A percentile compares a stretch with the other conserved stretches of the same genome.
Conservation (phyloP, 2,329 filamentous ascomycete genomes). For the Botrytis fabae region DNA sequence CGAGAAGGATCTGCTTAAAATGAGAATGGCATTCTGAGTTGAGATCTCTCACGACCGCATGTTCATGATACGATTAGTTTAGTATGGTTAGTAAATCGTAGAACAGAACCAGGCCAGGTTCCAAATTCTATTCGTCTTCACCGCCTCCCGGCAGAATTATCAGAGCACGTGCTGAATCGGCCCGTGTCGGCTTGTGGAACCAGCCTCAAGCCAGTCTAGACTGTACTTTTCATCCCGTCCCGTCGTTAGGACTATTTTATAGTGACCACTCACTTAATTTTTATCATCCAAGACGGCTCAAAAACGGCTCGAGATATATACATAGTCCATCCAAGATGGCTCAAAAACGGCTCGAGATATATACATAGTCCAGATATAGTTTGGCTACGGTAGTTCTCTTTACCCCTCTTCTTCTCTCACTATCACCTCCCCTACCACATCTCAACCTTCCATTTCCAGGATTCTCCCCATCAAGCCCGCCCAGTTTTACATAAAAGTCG, state of each 20-base stretch:
- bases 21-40: no score
- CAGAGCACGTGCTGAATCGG: not conserved
- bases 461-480: not conserved
- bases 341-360: not conserved
- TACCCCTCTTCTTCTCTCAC: not conserved
- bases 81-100: no score
- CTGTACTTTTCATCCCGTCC: not conserved
- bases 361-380: not conserved
- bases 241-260: not conserved
- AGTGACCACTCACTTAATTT: not conserved
- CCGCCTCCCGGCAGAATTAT: not conserved
- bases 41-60: no score
- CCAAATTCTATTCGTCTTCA: not conserved
- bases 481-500: not conserved
- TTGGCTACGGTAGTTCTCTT: not conserved
- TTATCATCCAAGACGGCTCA: not conserved
- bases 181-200: not conserved
- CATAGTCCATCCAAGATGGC: constrained; percentile 1
- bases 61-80: no score
- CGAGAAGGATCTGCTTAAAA: no score
- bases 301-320: not conserved
- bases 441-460: not conserved
- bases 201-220: not conserved
- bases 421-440: not conserved
- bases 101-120: no score